phyloP scores from a whole-genome alignment of 2,329 filamentous ascomycete species.

The Pseudogymnoascus sp. region DNA sequence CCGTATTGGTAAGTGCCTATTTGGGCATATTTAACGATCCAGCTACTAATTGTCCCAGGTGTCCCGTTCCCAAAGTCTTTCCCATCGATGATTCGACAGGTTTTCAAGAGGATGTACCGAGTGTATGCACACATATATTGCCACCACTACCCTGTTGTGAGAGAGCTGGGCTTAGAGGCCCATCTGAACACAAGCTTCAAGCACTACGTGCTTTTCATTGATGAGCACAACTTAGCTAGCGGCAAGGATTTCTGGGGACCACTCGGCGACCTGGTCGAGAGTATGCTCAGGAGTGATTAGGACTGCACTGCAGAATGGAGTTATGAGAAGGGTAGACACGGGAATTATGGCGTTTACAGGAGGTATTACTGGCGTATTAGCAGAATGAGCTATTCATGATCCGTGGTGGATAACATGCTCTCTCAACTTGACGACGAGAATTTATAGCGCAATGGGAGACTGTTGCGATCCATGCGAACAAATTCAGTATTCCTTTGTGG shows the following conservation, averaged over 20 bases:
- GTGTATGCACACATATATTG: conserved; percentile 99
- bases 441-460: background rate
- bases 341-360: conserved; percentile 21
- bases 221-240: conserved; percentile 86
- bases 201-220: conserved; percentile 97
- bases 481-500: background rate
- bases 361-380: background rate
- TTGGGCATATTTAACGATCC: conserved; percentile 35
- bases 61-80: conserved; percentile 94
- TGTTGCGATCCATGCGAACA: background rate
- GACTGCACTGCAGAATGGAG: conserved; percentile 11
- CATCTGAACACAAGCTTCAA: conserved; percentile 99
- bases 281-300: conserved; percentile 83
- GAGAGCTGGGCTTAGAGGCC: conserved; percentile 88
- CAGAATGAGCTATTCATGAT: background rate
- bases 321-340: conserved; percentile 14
- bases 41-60: conserved; percentile 38
- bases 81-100: conserved; percentile 77
- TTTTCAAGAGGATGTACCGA: conserved; percentile 98
- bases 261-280: conserved; percentile 89
- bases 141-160: conserved; percentile 95
- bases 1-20: conserved; percentile 58
- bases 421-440: background rate
- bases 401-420: background rate
- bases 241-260: conserved; percentile 98